Evolutionary conservation across 352 stramenopile genomes (phyloP), one percentile per base, ranked within the genome.

Genomic region (Phytophthora pini): DNA sequence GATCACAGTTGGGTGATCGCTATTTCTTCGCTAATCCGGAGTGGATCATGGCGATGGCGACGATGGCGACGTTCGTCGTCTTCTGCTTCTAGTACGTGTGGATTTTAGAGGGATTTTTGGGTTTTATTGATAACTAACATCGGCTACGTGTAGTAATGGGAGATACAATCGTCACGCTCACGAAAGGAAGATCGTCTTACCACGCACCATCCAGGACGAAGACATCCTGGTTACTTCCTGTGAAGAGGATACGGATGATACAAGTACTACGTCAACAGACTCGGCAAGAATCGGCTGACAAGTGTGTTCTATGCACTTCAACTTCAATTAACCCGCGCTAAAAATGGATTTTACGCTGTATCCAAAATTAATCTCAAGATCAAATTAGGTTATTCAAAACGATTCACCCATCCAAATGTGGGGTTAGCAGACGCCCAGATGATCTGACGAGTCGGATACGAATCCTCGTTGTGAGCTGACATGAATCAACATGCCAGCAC

Each of bases 31-130:
- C 65, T 4, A 83, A 63, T 11, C 82, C 82, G 2, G 73, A 89
- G 70, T 80, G 71, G 69, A 68, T 86, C 41, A 79, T 88, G 69
- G 73, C 73, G 7, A 55, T 78, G 22, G 45, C 85, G 36, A 65
- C 80, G 11, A 39, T 68, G 3, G 4, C 75, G 40, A 85, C 78
- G 9, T 71, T 80, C 22, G 17, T 83, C 20, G 22, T 79, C 4
- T 87, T 91, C 68, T 80, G 65, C 66, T 78, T 77, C 57, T 87
- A 74, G 73, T 89, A 77, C 6, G 77, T 83, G 9, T n/a, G 11
- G 2, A 22, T 36, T 50, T 22, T 34, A 34, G 5, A n/a, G 20
- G 3, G 27, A 12, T 39, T 40, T 26, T 22, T 49, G 43, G 20
- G 38, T n/a, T 43, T 43, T 43, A 20, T 43, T 13, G 31, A 4